A percentile compares a stretch with the other conserved stretches of the same genome.
Conservation (phyloP, 148 eudicot species). For the Rhododendron griersonianum region DNA sequence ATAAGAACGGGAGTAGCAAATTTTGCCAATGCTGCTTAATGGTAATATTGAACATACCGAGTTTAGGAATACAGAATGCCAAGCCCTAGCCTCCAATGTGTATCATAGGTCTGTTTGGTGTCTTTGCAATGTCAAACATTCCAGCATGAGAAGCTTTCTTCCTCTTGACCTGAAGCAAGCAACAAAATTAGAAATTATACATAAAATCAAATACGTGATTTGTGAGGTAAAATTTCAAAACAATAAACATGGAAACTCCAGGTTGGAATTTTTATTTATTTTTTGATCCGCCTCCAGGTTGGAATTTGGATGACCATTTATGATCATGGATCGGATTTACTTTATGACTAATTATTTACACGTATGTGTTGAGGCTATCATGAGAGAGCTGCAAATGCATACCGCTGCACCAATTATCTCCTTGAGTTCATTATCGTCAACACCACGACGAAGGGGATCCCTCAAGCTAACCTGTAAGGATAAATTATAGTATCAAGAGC, state of each 20-base stretch:
- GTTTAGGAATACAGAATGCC: conserved; percentile 5
- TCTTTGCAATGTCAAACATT: conserved; percentile 90
- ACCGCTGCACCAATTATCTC: conserved; percentile 82
- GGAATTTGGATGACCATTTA: background rate
- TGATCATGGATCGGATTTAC: background rate
- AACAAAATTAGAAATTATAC: background rate
- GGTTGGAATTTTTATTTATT: background rate
- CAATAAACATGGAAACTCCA: background rate
- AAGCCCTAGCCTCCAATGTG: conserved; percentile 80
- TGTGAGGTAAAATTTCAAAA: background rate
- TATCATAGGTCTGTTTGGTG: conserved; percentile 93
- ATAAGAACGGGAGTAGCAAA: background rate
- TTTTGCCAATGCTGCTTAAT: background rate
- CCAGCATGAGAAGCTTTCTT: conserved; percentile 99
- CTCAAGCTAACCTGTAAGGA: conserved; percentile 79
- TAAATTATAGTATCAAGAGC: background rate
- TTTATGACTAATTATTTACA: background rate
- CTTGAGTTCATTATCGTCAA: conserved; percentile 60
- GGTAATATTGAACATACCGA: background rate
- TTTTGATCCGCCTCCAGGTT: background rate
- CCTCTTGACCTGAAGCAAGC: conserved; percentile 61
- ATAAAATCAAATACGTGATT: background rate
- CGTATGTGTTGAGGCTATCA: background rate
- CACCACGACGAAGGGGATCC: conserved; percentile 88
- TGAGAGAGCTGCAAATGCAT: conserved; percentile 10